Percentiles rank a stretch among this genome's conserved stretches.
Evolutionary conservation across 345 rosid genomes (phyloP).

Genomic region (Citrus sp.): DNA sequence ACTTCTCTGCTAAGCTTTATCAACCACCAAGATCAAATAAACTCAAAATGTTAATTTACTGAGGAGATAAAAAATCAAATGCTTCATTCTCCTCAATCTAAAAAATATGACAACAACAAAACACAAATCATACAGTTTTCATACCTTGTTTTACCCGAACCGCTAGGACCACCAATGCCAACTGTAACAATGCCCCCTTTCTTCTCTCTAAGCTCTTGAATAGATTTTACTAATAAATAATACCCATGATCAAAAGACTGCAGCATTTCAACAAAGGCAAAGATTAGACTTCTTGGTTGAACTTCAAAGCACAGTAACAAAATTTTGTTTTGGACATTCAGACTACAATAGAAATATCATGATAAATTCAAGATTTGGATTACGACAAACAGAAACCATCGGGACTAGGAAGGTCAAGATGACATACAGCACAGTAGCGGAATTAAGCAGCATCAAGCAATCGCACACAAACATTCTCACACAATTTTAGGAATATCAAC

Average conservation of each 20-base stretch:
- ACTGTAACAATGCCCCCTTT: slow-evolving; percentile 86
- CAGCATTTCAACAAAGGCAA: slow-evolving; percentile 18
- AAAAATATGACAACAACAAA: neutral
- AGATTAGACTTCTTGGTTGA: slow-evolving; percentile 1
- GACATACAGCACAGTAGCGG: neutral
- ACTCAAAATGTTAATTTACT: slow-evolving; percentile 12
- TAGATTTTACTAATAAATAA: slow-evolving; percentile 81
- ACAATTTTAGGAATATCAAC: too few relatives aligned
- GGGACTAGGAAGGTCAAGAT: neutral
- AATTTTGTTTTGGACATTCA: neutral
- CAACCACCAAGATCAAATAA: slow-evolving; percentile 33
- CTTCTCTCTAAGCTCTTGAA: slow-evolving; percentile 95
- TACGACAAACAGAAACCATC: neutral
- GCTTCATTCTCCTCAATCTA: neutral
- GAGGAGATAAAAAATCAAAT: neutral
- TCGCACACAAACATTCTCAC: neutral
- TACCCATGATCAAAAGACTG: slow-evolving; percentile 96
- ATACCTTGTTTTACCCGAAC: slow-evolving; percentile 96
- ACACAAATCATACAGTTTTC: slow-evolving; percentile 4
- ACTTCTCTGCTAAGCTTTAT: slow-evolving; percentile 96
- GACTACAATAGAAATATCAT: neutral
- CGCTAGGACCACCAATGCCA: slow-evolving; percentile 98
- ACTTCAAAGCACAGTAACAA: neutral
- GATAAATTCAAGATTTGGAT: neutral
- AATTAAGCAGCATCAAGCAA: neutral